Conservation (phyloP, 2,329 filamentous ascomycete species). For the Penicillium thymicola region DNA sequence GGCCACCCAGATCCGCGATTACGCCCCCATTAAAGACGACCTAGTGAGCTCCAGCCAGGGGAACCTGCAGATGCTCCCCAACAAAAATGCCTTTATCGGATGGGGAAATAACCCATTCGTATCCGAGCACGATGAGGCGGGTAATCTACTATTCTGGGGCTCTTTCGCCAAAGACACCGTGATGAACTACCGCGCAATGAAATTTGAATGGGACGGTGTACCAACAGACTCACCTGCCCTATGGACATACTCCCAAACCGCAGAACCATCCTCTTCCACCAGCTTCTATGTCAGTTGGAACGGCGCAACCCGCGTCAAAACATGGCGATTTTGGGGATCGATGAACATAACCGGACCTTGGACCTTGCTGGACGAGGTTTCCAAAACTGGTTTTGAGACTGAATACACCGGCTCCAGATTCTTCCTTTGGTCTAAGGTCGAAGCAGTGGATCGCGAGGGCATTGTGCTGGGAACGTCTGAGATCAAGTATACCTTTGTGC, state of each 20-base stretch:
- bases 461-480: constrained; percentile 33
- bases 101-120: constrained; percentile 44
- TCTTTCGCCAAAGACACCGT: constrained; percentile 32
- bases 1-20: constrained; percentile 34
- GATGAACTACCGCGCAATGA: constrained; percentile 44
- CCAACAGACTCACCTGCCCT: constrained; percentile 43
- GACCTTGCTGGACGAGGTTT: constrained; percentile 25
- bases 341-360: constrained; percentile 32
- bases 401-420: constrained; percentile 29
- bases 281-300: constrained; percentile 43
- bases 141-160: constrained; percentile 39
- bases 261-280: constrained; percentile 25
- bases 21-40: constrained; percentile 23
- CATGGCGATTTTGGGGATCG: constrained; percentile 37
- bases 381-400: constrained; percentile 42
- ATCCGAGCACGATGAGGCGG: constrained; percentile 39
- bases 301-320: constrained; percentile 38
- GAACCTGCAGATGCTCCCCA: constrained; percentile 38
- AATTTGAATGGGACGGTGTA: constrained; percentile 42
- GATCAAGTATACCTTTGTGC: constrained; percentile 37
- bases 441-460: constrained; percentile 35
- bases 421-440: constrained; percentile 34
- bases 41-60: constrained; percentile 40
- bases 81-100: constrained; percentile 39
- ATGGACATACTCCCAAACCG: constrained; percentile 37